Base-by-base conservation (phyloP, 1,139 yeast genomes). In the Tardiomyces blankii region DNA sequence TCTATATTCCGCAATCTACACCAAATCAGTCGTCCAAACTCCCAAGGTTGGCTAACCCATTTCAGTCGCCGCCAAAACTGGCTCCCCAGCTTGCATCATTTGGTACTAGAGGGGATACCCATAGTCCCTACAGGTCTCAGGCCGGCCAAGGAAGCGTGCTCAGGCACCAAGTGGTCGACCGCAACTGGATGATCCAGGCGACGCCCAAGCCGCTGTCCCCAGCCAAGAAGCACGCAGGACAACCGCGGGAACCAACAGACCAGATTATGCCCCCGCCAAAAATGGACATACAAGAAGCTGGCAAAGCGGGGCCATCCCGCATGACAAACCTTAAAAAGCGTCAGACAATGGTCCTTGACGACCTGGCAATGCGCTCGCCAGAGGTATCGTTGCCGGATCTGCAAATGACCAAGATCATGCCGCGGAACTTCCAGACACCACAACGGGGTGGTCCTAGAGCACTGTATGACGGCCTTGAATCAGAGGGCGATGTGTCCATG, bases 91-190 rank as follows among this genome's bases (percentile, higher is more conserved):
- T 30, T 9, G 3, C 35, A 4, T 30, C 35, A 30, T 11, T 5
- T 5, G 16, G 9, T 3, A 5, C 7, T 21, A 5, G 35, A 5
- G 5, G 11, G 5, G 35, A 30, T 4, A 5, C 16, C 16, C 35
- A 30, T 4, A 30, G 35, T 14, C 35, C 35, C 35, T 30, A 30
- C 35, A 12, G 16, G 16, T 11, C n/a, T 5, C 35, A 12, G 35
- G 35, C 16, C 9, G 35, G 16, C 16, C 35, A 30, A 5, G 35
- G 35, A 30, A 48, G 49, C 33, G 50, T 54, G 12, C 49, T 65
- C n/a, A 49, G 64, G 6, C 69, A 66, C 45, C 63, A 64, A 25
- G 66, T 64, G 5, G 54, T 64, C 38, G 63, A 64, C 49, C 54
- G 57, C 43, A 61, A 59, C 44, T 65, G 67, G 68, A 55, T 61